phyloP scores from a whole-genome alignment of 768 basidiomycete species.

The Agrocybe praecox region DNA sequence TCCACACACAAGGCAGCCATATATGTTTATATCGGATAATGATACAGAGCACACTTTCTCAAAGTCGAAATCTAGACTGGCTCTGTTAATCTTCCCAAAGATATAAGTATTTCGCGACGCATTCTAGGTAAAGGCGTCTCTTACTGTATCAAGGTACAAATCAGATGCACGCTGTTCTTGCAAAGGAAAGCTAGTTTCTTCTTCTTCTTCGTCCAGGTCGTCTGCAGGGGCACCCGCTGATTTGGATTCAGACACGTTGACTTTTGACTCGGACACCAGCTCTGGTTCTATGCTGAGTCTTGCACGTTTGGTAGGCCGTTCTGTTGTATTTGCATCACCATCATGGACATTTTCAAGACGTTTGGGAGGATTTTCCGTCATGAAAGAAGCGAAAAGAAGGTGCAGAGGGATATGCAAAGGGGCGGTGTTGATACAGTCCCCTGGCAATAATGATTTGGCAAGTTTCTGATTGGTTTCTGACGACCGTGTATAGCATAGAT shows the following conservation, averaged over 20 bases:
- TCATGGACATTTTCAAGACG: constrained; percentile 2
- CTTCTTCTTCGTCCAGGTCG: constrained; percentile 33
- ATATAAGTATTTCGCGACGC: constrained; percentile 8
- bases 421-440: too few species aligned
- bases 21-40: constrained; percentile 94
- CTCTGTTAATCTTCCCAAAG: constrained; percentile 79
- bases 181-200: constrained; percentile 25
- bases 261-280: too few species aligned
- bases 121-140: constrained; percentile 26
- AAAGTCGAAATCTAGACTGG: constrained; percentile 95
- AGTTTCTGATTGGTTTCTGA: neutral
- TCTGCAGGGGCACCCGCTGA: neutral
- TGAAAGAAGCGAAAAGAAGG: neutral
- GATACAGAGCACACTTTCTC: constrained; percentile 99
- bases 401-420: neutral
- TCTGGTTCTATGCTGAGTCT: constrained; percentile 15
- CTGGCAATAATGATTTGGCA: too few species aligned
- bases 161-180: constrained; percentile 66
- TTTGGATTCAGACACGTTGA: neutral
- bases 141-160: constrained; percentile 92
- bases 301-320: constrained; percentile 38
- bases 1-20: constrained; percentile 96
- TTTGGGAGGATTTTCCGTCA: constrained; percentile 11
- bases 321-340: constrained; percentile 11
- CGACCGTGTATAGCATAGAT: neutral